phyloP scores from a whole-genome alignment of 345 rosid species.

The Anacardium occidentale region DNA sequence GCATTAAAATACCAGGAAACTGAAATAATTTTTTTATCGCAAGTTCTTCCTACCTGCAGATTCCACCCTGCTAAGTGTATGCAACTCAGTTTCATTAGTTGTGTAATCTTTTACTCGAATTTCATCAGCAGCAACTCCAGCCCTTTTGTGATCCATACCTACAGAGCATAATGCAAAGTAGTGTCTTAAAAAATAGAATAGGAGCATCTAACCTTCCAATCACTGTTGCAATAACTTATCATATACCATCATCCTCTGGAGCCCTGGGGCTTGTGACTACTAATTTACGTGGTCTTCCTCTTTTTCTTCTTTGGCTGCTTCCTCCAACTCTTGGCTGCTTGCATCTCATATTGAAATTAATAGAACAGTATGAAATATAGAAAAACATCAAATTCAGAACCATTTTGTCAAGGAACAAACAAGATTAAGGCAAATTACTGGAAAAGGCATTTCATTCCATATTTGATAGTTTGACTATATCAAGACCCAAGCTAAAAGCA shows the following conservation, averaged over 20 bases:
- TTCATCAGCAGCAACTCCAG: slow-evolving; percentile 25
- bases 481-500: background rate
- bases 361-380: background rate
- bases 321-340: slow-evolving; percentile 23
- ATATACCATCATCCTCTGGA: slow-evolving; percentile 33
- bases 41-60: slow-evolving; percentile 29
- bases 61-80: slow-evolving; percentile 20
- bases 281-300: slow-evolving; percentile 44
- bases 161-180: slow-evolving; percentile 19
- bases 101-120: slow-evolving; percentile 21
- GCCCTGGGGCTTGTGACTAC: slow-evolving; percentile 12
- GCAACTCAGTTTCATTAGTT: slow-evolving; percentile 29
- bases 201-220: slow-evolving; percentile 1
- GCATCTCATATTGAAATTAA: slow-evolving; percentile 17
- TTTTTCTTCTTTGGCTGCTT: slow-evolving; percentile 43
- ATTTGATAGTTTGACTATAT: background rate
- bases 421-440: background rate
- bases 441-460: background rate
- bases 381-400: slow-evolving; percentile 10
- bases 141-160: slow-evolving; percentile 32
- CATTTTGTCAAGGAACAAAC: background rate
- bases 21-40: background rate
- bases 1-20: background rate
- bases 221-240: slow-evolving; percentile 8
- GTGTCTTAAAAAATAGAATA: background rate